Base-by-base conservation (phyloP, 495 filamentous ascomycete species). In the Acidomyces sp. region DNA sequence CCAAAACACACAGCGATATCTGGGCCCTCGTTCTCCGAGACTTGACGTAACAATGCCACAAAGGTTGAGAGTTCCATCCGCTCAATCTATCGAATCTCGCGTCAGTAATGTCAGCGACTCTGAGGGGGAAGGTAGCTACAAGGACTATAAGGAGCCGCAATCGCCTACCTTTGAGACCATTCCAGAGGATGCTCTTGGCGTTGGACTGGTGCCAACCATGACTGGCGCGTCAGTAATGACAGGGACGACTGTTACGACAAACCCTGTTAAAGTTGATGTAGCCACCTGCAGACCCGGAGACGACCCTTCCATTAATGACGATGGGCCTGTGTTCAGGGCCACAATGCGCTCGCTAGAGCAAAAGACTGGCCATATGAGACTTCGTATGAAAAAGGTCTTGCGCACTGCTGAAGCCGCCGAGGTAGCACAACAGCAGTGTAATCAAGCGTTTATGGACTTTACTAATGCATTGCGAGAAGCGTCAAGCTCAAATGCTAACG, bases 301-400 rank as follows among this genome's bases (percentile, higher is more conserved):
- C 27, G 87, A 94, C 54, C 75, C 90, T 62, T 80, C 80, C 46
- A 73, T 75, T 12, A 75, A 78, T 13, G 90, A 96, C 49, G 90
- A 99, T 67, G 92, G 90, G 4, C 90, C 90, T 0, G 63, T 99
- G 6, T 99, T 99, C 61, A 75, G 90, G 43, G 90, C 90, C 7
- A 95, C 88, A 0, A 93, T 99, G 72, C 96, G 96, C 56, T 80
- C 86, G 1, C 62, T 96, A 24, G 90, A 99, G 56, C 85, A 88
- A 51, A 96, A 94, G 67, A 97, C 88, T 0, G 84, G 85, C n/a
- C 92, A 79, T 53, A 85, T 97, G 77, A 74, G 85, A 26, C 62
- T 70, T 19, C 80, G 85, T 51, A 96, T 95, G 74, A 99, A 99
- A 61, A 93, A 93, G 48, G 78, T 99, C 9, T 64, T 96, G 30